These are phyloP conservation scores for Prorocentrum cordatum DNA, from an alignment of 169 alveolate species.

Conservation along the genomic window DNA sequence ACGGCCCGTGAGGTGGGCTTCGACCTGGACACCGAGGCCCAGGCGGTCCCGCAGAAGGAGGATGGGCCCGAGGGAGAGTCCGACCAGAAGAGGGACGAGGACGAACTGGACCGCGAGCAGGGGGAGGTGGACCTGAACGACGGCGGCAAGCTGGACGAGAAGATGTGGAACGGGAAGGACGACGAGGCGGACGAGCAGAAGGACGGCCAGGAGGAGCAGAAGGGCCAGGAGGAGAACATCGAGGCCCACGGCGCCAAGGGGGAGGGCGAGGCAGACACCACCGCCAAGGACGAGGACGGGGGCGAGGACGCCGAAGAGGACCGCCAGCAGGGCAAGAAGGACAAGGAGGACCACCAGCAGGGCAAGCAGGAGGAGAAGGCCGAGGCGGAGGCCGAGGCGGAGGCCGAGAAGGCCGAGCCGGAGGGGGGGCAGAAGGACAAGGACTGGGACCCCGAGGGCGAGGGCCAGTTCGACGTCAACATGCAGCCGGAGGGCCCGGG, in stretches of 20 bases:
- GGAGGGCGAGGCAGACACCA: slow-evolving; percentile 49
- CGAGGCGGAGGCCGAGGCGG: neutral
- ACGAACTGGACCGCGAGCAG: neutral
- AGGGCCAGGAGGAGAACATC: slow-evolving; percentile 37
- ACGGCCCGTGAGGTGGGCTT: slow-evolving; percentile 50
- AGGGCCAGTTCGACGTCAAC: slow-evolving; percentile 43
- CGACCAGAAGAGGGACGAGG: slow-evolving; percentile 20
- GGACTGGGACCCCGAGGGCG: neutral
- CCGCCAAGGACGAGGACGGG: slow-evolving; percentile 40
- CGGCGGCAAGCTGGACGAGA: slow-evolving; percentile 40
- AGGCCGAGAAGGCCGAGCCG: neutral
- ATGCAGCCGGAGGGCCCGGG: slow-evolving; percentile 29
- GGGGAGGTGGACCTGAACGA: slow-evolving; percentile 41
- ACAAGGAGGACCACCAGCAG: neutral
- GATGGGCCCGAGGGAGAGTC: too few species aligned
- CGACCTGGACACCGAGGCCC: slow-evolving; percentile 56
- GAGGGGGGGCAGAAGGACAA: slow-evolving; percentile 1
- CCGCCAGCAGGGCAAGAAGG: neutral
- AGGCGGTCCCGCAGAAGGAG: slow-evolving; percentile 40
- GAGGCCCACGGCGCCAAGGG: slow-evolving; percentile 53
- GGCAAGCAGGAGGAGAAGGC: slow-evolving; percentile 10
- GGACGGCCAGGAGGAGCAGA: slow-evolving; percentile 51
- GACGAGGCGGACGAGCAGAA: slow-evolving; percentile 13
- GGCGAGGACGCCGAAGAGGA: neutral
- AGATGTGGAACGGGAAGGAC: slow-evolving; percentile 36